Conservation (phyloP, 2,329 filamentous ascomycete genomes). For the Ceratocystis diversiconidia region DNA sequence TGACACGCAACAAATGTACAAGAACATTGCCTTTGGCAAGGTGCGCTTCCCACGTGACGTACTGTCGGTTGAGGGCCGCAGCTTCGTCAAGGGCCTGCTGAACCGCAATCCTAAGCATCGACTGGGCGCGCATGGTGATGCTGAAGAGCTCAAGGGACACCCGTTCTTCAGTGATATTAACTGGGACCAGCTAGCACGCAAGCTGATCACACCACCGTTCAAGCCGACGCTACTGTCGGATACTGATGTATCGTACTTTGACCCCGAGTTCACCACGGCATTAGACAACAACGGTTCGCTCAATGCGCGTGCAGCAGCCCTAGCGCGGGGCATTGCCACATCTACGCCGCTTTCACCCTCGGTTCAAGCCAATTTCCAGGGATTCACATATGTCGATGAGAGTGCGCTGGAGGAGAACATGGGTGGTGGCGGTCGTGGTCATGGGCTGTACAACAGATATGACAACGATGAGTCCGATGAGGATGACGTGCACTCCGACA, state of each 20-base stretch:
- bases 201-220: constrained; percentile 89
- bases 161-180: constrained; percentile 91
- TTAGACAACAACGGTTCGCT: constrained; percentile 74
- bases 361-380: constrained; percentile 95
- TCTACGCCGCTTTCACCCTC: constrained; percentile 88
- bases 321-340: constrained; percentile 73
- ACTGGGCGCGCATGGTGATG: constrained; percentile 78
- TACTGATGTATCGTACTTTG: constrained; percentile 94
- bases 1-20: constrained; percentile 99
- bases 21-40: constrained; percentile 98
- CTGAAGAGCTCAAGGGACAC: constrained; percentile 85
- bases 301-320: constrained; percentile 75
- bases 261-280: constrained; percentile 95
- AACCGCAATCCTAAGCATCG: constrained; percentile 96
- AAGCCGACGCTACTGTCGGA: constrained; percentile 95
- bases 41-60: constrained; percentile 93
- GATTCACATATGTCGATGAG: constrained; percentile 98
- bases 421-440: constrained; percentile 36
- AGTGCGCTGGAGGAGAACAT: constrained; percentile 84
- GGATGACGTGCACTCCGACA: constrained; percentile 27
- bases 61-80: constrained; percentile 82
- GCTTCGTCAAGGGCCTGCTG: constrained; percentile 93
- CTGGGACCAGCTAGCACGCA: constrained; percentile 77
- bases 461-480: constrained; percentile 40
- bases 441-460: constrained; percentile 31